Conservation (phyloP, 257 asterid genomes). For the Ophiorrhiza pumila region DNA sequence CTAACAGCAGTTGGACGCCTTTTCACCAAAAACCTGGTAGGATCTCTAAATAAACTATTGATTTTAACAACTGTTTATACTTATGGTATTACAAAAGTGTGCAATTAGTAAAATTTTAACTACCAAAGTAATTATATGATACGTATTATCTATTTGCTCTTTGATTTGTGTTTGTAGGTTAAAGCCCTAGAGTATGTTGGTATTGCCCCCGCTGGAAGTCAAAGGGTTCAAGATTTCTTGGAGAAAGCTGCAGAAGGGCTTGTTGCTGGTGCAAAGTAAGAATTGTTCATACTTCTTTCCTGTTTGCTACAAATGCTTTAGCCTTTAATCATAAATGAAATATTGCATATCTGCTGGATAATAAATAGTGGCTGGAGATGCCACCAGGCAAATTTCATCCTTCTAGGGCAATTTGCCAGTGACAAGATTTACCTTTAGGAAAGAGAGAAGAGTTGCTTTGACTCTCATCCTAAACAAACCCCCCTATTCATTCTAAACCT, state of each 20-base stretch:
- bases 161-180: constrained; percentile 45
- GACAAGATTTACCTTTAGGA: neutral
- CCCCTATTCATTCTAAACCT: neutral
- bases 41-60: neutral
- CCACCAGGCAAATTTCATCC: neutral
- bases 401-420: neutral
- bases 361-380: neutral
- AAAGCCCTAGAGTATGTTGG: constrained; percentile 69
- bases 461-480: neutral
- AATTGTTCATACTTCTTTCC: neutral
- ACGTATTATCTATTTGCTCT: neutral
- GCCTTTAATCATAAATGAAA: neutral
- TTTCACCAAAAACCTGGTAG: constrained; percentile 76
- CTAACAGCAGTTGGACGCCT: constrained; percentile 80
- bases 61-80: neutral
- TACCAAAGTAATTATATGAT: neutral
- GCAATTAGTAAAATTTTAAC: neutral
- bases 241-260: constrained; percentile 99
- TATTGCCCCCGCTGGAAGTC: constrained; percentile 90
- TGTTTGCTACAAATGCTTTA: neutral
- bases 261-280: constrained; percentile 91
- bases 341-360: neutral
- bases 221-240: constrained; percentile 91
- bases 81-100: neutral
- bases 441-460: neutral